Conservation (phyloP, 2,329 filamentous ascomycete genomes). For the Monilinia fructigena region DNA sequence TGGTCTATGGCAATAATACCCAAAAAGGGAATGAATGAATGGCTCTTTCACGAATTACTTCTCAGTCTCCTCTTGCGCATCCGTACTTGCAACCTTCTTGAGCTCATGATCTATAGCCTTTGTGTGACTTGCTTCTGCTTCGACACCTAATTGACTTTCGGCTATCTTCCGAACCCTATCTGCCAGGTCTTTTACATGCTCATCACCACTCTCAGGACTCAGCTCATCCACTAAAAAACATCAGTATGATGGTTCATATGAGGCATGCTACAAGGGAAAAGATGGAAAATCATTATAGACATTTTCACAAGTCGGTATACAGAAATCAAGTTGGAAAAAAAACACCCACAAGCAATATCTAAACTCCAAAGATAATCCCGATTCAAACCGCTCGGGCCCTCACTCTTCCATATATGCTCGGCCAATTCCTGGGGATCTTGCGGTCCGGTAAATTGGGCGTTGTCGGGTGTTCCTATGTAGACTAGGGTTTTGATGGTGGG, state of each 20-base stretch:
- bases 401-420: constrained; percentile 72
- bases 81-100: constrained; percentile 48
- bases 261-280: background rate
- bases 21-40: constrained; percentile 31
- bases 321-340: too few species aligned
- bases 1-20: constrained; percentile 36
- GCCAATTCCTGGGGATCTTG: constrained; percentile 78
- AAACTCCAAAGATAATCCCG: constrained; percentile 83
- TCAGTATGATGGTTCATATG: background rate
- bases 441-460: constrained; percentile 85
- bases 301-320: background rate
- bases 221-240: constrained; percentile 57
- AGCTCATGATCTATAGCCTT: constrained; percentile 41
- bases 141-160: constrained; percentile 30
- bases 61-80: constrained; percentile 61
- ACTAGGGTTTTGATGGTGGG: constrained; percentile 62
- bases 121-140: constrained; percentile 27
- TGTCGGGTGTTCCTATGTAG: constrained; percentile 92
- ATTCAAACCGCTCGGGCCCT: constrained; percentile 85
- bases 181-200: constrained; percentile 81
- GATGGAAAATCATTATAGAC: too few species aligned
- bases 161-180: constrained; percentile 66
- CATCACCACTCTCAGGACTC: constrained; percentile 74
- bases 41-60: constrained; percentile 39
- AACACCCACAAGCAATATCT: constrained; percentile 56